Evolutionary conservation across 2,329 filamentous ascomycete species (phyloP).

Genomic region (Aspergillus sp.): DNA sequence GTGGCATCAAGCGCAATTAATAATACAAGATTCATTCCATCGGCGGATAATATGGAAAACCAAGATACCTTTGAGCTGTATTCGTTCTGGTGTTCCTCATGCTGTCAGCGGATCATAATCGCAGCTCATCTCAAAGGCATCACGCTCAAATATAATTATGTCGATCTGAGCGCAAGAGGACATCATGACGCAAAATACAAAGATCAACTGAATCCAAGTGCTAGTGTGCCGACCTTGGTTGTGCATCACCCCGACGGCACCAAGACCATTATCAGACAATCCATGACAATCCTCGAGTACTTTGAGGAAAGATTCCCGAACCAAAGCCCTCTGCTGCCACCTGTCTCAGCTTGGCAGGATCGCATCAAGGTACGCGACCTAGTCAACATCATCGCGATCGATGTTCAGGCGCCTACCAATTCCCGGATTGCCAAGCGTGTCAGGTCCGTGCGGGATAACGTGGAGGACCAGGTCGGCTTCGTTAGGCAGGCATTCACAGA

Average conservation of each 20-base stretch:
- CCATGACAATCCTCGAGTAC: conserved; percentile 4
- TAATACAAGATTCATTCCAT: no score
- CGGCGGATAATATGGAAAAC: neutral
- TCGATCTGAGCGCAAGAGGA: neutral
- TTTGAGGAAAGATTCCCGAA: conserved; percentile 2
- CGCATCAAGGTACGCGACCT: conserved; percentile 4
- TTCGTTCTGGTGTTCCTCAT: neutral
- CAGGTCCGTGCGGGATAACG: neutral
- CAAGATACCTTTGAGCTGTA: neutral
- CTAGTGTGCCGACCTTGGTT: neutral
- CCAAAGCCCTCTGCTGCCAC: neutral
- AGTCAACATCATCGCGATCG: conserved; percentile 6
- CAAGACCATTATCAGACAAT: conserved; percentile 3
- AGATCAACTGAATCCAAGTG: neutral
- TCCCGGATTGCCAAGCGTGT: neutral
- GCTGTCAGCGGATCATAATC: conserved; percentile 2
- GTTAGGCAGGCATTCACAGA: neutral
- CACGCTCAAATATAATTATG: neutral
- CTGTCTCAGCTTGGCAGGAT: neutral
- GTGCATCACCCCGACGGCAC: neutral
- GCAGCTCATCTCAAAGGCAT: conserved; percentile 1
- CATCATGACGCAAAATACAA: neutral
- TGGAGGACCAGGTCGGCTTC: neutral
- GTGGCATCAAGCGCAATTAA: no score
- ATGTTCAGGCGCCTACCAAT: conserved; percentile 1